Conservation (phyloP, 176 grass and related monocot genomes). For the Puccinellia tenuiflora region DNA sequence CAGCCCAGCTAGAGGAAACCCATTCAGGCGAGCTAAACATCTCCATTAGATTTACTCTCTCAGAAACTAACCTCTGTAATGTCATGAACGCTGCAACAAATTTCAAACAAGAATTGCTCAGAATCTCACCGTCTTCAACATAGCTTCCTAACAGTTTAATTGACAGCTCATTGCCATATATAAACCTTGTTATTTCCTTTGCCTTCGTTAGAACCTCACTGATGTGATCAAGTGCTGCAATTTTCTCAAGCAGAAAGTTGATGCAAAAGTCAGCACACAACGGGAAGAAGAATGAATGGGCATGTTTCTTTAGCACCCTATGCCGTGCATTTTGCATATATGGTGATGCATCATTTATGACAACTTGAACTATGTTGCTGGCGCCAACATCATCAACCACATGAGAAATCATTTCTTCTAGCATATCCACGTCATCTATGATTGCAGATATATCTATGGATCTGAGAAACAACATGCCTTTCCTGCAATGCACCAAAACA, state of each 20-base stretch:
- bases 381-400: conserved; percentile 63
- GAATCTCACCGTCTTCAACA: conserved; percentile 36
- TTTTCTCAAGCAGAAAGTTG: conserved; percentile 56
- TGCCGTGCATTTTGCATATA: conserved; percentile 66
- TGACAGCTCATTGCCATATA: conserved; percentile 47
- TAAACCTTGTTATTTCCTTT: conserved; percentile 55
- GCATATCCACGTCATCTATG: conserved; percentile 50
- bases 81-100: conserved; percentile 59
- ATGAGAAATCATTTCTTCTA: conserved; percentile 37
- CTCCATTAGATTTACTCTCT: conserved; percentile 39
- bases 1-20: conserved; percentile 46
- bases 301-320: conserved; percentile 44
- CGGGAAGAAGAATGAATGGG: conserved; percentile 47
- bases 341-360: conserved; percentile 49
- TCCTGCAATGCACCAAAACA: conserved; percentile 58
- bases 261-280: conserved; percentile 76
- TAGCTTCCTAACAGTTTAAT: conserved; percentile 29
- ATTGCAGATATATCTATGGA: conserved; percentile 56
- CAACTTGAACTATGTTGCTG: conserved; percentile 61
- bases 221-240: conserved; percentile 54
- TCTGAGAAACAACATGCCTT: conserved; percentile 65
- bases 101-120: conserved; percentile 50
- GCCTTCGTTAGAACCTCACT: conserved; percentile 49
- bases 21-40: conserved; percentile 57
- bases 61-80: conserved; percentile 47